Evolutionary conservation across 768 basidiomycete genomes (phyloP).

Genomic region (Leucosporidium yakuticum): DNA sequence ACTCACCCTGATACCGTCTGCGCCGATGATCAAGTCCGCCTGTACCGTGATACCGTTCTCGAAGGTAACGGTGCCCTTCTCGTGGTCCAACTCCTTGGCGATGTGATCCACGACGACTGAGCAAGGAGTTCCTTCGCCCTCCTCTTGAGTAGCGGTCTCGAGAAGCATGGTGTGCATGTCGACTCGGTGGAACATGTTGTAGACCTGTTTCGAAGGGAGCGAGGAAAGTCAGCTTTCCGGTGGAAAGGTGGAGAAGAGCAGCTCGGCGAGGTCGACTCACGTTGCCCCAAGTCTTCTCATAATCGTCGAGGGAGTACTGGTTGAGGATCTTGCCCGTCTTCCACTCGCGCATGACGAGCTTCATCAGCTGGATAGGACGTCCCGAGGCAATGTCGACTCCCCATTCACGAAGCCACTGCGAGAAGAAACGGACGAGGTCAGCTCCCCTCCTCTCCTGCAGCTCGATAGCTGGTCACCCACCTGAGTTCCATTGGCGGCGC

Average conservation of each 20-base stretch:
- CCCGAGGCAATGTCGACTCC: conserved; percentile 34
- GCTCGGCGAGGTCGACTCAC: conserved; percentile 5
- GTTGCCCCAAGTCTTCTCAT: conserved; percentile 37
- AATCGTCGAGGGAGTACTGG: conserved; percentile 29
- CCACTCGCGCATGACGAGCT: conserved; percentile 36
- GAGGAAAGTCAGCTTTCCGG: no score
- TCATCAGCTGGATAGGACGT: conserved; percentile 34
- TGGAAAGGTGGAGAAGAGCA: no score
- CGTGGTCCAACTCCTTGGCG: conserved; percentile 29
- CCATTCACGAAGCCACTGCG: conserved; percentile 38
- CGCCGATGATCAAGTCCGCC: conserved; percentile 37
- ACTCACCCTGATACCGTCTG: conserved; percentile 34
- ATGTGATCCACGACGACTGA: conserved; percentile 22
- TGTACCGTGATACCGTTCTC: conserved; percentile 24
- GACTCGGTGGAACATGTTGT: conserved; percentile 25
- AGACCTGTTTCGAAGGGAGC: no score
- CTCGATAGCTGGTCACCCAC: neutral
- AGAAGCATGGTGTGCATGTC: conserved; percentile 38
- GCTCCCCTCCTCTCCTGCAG: neutral
- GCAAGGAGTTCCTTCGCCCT: conserved; percentile 33
- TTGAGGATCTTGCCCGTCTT: conserved; percentile 30
- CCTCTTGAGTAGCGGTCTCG: conserved; percentile 21
- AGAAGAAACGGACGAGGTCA: conserved; percentile 1
- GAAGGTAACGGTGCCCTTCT: conserved; percentile 32
- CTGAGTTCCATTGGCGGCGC: conserved; percentile 18